These are phyloP conservation scores for Abrus pulchellus DNA, from an alignment of 306 rosid genomes.

Conservation along the genomic window DNA sequence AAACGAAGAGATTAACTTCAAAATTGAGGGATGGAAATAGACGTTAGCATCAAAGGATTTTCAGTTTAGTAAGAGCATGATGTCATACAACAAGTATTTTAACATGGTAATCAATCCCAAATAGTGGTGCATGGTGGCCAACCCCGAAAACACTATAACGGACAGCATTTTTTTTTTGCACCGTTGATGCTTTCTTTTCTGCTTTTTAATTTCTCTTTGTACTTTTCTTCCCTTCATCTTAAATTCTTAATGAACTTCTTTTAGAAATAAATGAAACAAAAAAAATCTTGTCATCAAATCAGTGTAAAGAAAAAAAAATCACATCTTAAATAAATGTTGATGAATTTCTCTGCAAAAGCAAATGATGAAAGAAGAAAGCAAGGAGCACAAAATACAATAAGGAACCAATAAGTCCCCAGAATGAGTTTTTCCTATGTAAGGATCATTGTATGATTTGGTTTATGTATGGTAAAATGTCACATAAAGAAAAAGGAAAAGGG, in stretches of 20 bases:
- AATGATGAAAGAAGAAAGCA: conserved; percentile 6
- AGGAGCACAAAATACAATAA: not conserved
- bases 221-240: conserved; percentile 10
- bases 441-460: not conserved
- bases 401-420: not conserved
- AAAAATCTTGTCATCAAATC: not conserved
- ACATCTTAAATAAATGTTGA: not conserved
- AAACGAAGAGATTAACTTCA: no score
- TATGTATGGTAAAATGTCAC: not conserved
- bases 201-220: not conserved
- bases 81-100: no score
- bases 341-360: not conserved
- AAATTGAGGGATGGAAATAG: no score
- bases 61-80: no score
- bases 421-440: not conserved
- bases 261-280: not conserved
- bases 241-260: not conserved
- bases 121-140: no score
- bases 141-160: no score
- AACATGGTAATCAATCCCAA: no score
- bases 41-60: no score
- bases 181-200: not conserved
- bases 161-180: not conserved
- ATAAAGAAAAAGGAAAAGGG: not conserved
- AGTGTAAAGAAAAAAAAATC: not conserved